Percentiles rank a stretch among this genome's conserved stretches.
These are phyloP conservation scores for Daldinia caldariorum DNA, from an alignment of 495 filamentous ascomycete species.

Conservation along the genomic window DNA sequence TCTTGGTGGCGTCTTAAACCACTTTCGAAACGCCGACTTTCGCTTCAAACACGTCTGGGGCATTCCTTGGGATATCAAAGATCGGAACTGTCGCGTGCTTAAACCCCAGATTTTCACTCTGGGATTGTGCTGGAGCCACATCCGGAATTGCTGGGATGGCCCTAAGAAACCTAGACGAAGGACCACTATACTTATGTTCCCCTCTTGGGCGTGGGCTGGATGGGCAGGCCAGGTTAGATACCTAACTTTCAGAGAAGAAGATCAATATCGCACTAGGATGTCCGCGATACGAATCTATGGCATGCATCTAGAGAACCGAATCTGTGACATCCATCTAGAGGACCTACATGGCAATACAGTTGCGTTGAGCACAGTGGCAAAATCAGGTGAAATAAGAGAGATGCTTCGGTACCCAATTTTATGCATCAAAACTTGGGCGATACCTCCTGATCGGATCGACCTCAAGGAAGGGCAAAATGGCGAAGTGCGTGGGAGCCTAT, in stretches of 20 bases:
- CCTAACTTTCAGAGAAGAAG: no score
- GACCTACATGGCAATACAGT: background rate
- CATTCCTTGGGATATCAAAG: background rate
- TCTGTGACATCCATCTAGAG: background rate
- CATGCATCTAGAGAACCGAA: background rate
- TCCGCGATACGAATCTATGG: no score
- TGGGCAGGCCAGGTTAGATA: background rate
- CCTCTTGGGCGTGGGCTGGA: background rate
- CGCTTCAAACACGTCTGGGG: background rate
- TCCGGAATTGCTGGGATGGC: background rate
- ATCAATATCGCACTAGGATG: no score
- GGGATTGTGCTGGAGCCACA: background rate
- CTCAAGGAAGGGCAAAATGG: no score
- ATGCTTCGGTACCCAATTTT: background rate
- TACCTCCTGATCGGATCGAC: background rate
- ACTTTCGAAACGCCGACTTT: background rate
- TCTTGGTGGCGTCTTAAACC: background rate
- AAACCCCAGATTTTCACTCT: background rate
- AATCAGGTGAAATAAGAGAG: background rate
- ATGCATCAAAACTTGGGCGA: background rate
- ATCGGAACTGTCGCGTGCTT: background rate
- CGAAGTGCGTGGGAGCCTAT: no score
- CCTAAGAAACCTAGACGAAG: background rate
- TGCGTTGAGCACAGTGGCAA: background rate
- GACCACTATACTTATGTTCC: background rate